phyloP scores from a whole-genome alignment of 1,284 basidiomycete genomes.

The Grifola frondosa region DNA sequence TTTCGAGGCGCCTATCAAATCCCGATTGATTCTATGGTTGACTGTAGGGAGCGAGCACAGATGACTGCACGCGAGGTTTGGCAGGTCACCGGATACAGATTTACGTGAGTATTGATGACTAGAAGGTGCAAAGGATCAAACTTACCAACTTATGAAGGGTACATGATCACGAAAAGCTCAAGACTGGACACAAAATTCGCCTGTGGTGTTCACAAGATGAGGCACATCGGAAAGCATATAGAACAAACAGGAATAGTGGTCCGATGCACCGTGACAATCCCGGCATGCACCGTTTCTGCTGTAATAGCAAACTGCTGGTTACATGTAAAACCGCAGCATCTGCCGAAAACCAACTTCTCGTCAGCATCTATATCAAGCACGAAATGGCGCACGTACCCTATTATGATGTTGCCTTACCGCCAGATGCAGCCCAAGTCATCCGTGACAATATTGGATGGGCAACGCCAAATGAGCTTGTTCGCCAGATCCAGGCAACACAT shows the following conservation, averaged over 20 bases:
- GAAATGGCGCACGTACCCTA: slow-evolving; percentile 21
- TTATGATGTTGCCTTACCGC: slow-evolving; percentile 26
- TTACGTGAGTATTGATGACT: slow-evolving; percentile 24
- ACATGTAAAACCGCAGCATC: slow-evolving; percentile 15
- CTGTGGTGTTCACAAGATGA: too few species aligned
- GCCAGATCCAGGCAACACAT: too few species aligned
- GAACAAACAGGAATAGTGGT: slow-evolving; percentile 9
- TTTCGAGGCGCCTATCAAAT: too few species aligned
- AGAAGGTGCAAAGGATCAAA: too few species aligned
- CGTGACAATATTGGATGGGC: too few species aligned
- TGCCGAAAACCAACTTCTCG: neutral
- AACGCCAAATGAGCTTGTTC: too few species aligned
- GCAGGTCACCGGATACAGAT: slow-evolving; percentile 22
- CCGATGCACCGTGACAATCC: slow-evolving; percentile 15
- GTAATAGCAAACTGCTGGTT: slow-evolving; percentile 19
- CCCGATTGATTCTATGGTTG: too few species aligned
- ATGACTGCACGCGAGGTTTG: slow-evolving; percentile 22
- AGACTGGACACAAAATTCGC: too few species aligned
- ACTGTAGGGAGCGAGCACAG: slow-evolving; percentile 13
- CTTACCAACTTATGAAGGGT: too few species aligned
- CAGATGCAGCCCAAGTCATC: slow-evolving; percentile 22
- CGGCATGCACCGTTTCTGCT: slow-evolving; percentile 27
- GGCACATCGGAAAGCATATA: slow-evolving; percentile 7
- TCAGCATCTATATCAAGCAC: slow-evolving; percentile 22
- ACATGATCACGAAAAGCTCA: too few species aligned